Base-by-base conservation (phyloP, 2,329 filamentous ascomycete genomes). In the Cladosporium sp. region DNA sequence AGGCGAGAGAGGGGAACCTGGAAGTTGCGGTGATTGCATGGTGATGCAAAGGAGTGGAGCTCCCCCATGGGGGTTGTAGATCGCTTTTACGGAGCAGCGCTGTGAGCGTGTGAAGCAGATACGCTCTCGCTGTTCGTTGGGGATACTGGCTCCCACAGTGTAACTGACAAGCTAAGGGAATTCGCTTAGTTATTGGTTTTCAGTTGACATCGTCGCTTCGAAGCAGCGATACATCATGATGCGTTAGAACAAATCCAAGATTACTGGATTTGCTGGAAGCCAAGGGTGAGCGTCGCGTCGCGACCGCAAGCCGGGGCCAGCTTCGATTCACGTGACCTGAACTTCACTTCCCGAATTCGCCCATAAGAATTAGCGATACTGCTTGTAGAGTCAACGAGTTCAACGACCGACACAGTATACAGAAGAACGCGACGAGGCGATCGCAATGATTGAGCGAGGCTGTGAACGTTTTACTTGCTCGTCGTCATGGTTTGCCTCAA, bases 41-140 rank as follows among this genome's bases (percentile, higher is more conserved):
- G n/a, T 46, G 26, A 53, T 53, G 49, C 49, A 32, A 18, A 32
- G 26, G 11, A 32, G 18, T 21, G 51, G 51, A 54, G 51, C 28
- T 54, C 23, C 51, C 51, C 51, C 51, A 54, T 32, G 51, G 51
- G 49, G 51, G 26, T 16, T 54, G 51, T 30, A 54, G 51, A 54
- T 54, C 51, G 26, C 30, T 53, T 28, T n/a, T 5, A 26, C 16
- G 26, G 16, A 53, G 16, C 26, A 53, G 25, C 28, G 14, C 28
- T 3, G 5, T 5, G 2, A 18, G 36, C 36, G 14, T 53, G 25
- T 49, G 3, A 53, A 32, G 51, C 26, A 30, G 49, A 26, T 49
- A 2, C 16, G 36, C 6, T 43, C 18, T 21, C 18, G 36, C n/a
- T 43, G 14, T 43, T 43, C 18, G 6, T 43, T 16, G 36, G 7